phyloP scores from a whole-genome alignment of 495 filamentous ascomycete genomes.

The Neurospora sp. region DNA sequence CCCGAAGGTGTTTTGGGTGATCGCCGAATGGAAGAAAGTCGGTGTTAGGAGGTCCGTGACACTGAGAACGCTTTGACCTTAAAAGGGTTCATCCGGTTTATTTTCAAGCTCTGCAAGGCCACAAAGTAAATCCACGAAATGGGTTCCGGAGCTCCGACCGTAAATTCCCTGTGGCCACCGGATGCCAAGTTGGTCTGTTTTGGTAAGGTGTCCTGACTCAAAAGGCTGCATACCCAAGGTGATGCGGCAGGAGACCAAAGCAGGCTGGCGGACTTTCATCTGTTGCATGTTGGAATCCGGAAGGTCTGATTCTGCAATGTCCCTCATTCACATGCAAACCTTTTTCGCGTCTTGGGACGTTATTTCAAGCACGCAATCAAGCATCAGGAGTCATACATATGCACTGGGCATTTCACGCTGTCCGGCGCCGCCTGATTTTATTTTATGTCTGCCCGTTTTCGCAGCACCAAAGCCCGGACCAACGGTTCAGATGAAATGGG shows the following conservation, averaged over 20 bases:
- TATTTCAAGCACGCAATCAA: not conserved
- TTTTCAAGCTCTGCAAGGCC: not conserved
- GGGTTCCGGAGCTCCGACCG: not conserved
- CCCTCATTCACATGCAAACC: not conserved
- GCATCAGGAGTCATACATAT: not conserved
- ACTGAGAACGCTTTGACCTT: not conserved
- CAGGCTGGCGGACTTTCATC: not conserved
- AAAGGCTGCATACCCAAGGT: not conserved
- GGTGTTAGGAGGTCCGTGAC: not conserved
- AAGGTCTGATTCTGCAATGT: not conserved
- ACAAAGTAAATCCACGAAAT: not conserved
- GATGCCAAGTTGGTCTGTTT: not conserved
- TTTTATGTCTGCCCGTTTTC: not conserved
- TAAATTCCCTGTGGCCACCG: not conserved
- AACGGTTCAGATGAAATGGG: not conserved
- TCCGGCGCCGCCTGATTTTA: not conserved
- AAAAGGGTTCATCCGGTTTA: not conserved
- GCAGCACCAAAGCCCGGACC: not conserved
- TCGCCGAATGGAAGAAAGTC: too few species aligned
- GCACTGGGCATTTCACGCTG: not conserved
- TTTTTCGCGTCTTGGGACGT: not conserved
- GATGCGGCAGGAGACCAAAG: not conserved
- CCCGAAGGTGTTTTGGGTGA: too few species aligned
- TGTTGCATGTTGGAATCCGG: not conserved
- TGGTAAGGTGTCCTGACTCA: not conserved